Conservation (phyloP, 768 basidiomycete genomes). For the Leccinum broughii region DNA sequence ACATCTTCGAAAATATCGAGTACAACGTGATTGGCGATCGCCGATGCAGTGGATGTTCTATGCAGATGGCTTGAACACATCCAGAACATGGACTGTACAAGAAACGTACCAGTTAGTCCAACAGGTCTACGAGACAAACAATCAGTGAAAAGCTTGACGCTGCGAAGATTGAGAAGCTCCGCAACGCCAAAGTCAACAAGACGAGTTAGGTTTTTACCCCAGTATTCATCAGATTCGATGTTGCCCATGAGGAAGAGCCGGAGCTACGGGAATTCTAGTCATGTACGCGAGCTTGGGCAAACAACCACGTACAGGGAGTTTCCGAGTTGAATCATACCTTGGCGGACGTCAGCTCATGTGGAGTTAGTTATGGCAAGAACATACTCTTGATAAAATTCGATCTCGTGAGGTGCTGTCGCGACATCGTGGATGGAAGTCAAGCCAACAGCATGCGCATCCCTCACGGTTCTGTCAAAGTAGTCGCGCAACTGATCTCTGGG, state of each 20-base stretch:
- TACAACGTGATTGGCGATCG: slow-evolving; percentile 83
- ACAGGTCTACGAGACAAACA: slow-evolving; percentile 39
- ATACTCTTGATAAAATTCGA: slow-evolving; percentile 68
- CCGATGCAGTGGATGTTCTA: slow-evolving; percentile 91
- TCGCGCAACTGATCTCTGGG: slow-evolving; percentile 52
- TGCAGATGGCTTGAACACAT: background rate
- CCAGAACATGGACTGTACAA: background rate
- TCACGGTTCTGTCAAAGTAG: slow-evolving; percentile 61
- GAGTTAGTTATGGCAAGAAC: slow-evolving; percentile 17
- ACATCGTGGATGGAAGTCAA: slow-evolving; percentile 93
- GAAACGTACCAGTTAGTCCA: slow-evolving; percentile 46
- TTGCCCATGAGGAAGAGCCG: slow-evolving; percentile 65
- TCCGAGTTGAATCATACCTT: slow-evolving; percentile 68
- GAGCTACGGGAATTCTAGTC: slow-evolving; percentile 37
- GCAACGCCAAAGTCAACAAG: slow-evolving; percentile 60
- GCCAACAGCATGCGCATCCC: slow-evolving; percentile 74
- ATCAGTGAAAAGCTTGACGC: slow-evolving; percentile 77
- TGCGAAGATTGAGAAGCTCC: slow-evolving; percentile 55
- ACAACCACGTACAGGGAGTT: slow-evolving; percentile 58
- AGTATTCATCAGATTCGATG: slow-evolving; percentile 57
- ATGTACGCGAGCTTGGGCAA: background rate
- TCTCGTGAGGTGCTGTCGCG: slow-evolving; percentile 43
- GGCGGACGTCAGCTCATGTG: slow-evolving; percentile 5
- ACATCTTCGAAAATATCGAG: slow-evolving; percentile 81
- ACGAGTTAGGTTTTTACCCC: slow-evolving; percentile 61